phyloP scores from a whole-genome alignment of 352 stramenopile genomes.

The Phytophthora nicotianae region DNA sequence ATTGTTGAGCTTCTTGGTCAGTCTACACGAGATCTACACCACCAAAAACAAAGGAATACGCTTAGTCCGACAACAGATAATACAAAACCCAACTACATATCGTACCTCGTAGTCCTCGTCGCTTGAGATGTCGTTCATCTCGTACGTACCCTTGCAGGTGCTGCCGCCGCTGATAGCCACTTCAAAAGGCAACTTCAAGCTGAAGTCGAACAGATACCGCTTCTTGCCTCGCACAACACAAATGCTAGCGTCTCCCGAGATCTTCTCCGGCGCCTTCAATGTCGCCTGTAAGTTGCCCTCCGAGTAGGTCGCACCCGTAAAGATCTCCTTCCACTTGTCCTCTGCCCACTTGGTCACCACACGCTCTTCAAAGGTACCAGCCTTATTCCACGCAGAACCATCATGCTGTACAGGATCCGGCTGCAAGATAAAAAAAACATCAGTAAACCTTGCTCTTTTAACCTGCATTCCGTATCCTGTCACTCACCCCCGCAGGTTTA shows the following conservation, averaged over 20 bases:
- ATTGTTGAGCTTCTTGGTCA: conserved; percentile 59
- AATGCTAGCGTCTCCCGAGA: conserved; percentile 86
- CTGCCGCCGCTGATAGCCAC: conserved; percentile 53
- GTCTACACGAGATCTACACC: conserved; percentile 57
- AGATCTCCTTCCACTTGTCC: conserved; percentile 68
- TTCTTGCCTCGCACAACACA: conserved; percentile 90
- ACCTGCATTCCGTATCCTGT: neutral
- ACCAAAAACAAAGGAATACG: neutral
- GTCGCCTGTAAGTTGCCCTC: conserved; percentile 51
- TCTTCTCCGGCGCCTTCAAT: conserved; percentile 69
- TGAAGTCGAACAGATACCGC: conserved; percentile 89
- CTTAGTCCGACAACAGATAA: neutral
- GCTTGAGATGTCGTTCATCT: conserved; percentile 87
- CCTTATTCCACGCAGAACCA: conserved; percentile 92
- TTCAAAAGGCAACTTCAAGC: conserved; percentile 76
- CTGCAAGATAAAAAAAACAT: conserved; percentile 12
- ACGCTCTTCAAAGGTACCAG: conserved; percentile 92
- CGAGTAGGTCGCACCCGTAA: conserved; percentile 43
- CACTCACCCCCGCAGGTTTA: conserved; percentile 36
- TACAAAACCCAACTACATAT: neutral
- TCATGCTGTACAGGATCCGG: conserved; percentile 48
- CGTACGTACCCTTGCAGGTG: conserved; percentile 68
- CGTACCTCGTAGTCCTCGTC: conserved; percentile 87
- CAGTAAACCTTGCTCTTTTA: neutral
- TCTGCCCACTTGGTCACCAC: conserved; percentile 88